Conservation (phyloP, 2,329 filamentous ascomycete species). For the Ilyonectria sp. region DNA sequence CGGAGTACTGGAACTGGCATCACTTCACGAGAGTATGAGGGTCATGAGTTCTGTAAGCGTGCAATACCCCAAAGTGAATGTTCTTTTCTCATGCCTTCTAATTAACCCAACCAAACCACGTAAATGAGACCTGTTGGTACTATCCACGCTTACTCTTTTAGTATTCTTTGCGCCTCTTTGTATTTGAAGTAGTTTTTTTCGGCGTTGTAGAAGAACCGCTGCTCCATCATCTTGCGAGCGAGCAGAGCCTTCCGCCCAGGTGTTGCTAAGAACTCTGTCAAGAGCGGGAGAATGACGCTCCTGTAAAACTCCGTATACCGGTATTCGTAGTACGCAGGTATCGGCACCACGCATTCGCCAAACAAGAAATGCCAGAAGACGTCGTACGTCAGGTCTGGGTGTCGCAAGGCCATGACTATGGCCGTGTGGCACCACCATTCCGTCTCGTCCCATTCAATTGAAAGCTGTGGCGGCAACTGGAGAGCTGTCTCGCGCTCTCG, state of each 20-base stretch:
- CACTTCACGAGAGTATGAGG: no score
- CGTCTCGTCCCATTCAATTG: slow-evolving; percentile 8
- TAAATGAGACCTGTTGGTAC: no score
- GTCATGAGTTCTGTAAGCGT: no score
- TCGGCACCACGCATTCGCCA: background rate
- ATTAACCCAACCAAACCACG: no score
- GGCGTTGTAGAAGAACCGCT: slow-evolving; percentile 11
- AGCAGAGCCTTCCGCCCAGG: slow-evolving; percentile 16
- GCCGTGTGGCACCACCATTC: slow-evolving; percentile 18
- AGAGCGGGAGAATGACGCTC: slow-evolving; percentile 3
- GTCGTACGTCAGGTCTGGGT: slow-evolving; percentile 10
- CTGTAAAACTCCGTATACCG: slow-evolving; percentile 5
- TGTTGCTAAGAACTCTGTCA: slow-evolving; percentile 10
- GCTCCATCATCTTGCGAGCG: slow-evolving; percentile 12
- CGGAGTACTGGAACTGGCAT: no score
- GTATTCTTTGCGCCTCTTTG: background rate
- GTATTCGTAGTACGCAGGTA: background rate
- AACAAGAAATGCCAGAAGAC: slow-evolving; percentile 15
- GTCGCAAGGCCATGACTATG: background rate
- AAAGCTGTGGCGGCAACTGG: slow-evolving; percentile 10
- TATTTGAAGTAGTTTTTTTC: slow-evolving; percentile 8
- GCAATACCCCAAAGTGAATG: no score
- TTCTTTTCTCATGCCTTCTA: no score
- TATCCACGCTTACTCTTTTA: background rate
- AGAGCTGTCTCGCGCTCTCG: slow-evolving; percentile 11